phyloP scores from a whole-genome alignment of 306 rosid species.

The Begonia peltatifolia region DNA sequence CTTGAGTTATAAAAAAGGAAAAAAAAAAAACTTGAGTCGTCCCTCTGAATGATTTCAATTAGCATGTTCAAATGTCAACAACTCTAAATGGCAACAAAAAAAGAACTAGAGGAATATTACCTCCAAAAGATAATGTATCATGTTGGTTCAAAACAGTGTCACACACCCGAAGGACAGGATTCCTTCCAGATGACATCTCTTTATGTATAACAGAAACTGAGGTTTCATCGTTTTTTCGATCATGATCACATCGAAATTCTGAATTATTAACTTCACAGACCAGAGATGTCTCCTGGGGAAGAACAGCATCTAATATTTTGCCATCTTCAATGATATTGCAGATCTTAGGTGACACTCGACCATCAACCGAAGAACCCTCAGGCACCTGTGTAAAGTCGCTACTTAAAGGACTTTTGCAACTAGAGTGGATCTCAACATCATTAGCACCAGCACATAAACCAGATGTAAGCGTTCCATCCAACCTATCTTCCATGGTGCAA shows the following conservation, averaged over 20 bases:
- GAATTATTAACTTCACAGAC: conserved; percentile 30
- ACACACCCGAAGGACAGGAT: conserved; percentile 46
- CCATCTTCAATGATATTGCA: conserved; percentile 21
- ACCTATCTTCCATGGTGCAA: conserved; percentile 16
- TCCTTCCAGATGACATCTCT: conserved; percentile 19
- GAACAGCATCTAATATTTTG: conserved; percentile 17
- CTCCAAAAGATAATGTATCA: conserved; percentile 10
- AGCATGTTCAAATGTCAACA: too few relatives aligned
- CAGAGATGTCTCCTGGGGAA: conserved; percentile 27
- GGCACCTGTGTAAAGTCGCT: conserved; percentile 11
- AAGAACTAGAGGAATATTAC: not conserved
- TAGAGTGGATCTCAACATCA: conserved; percentile 41
- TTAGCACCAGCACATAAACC: conserved; percentile 15
- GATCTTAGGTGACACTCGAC: conserved; percentile 25
- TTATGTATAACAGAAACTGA: conserved; percentile 23
- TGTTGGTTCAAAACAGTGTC: conserved; percentile 23
- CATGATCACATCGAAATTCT: conserved; percentile 35
- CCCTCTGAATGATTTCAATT: too few relatives aligned
- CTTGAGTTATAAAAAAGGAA: too few relatives aligned
- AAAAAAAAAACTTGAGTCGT: too few relatives aligned
- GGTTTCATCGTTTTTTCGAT: conserved; percentile 23
- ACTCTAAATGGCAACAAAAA: too few relatives aligned
- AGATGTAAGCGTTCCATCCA: conserved; percentile 41
- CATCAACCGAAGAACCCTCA: conserved; percentile 30
- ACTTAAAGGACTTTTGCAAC: conserved; percentile 35